A percentile compares a stretch with the other conserved stretches of the same genome.
phyloP scores from a whole-genome alignment of 768 basidiomycete genomes.

The Rubroboletus pulcherrimus region DNA sequence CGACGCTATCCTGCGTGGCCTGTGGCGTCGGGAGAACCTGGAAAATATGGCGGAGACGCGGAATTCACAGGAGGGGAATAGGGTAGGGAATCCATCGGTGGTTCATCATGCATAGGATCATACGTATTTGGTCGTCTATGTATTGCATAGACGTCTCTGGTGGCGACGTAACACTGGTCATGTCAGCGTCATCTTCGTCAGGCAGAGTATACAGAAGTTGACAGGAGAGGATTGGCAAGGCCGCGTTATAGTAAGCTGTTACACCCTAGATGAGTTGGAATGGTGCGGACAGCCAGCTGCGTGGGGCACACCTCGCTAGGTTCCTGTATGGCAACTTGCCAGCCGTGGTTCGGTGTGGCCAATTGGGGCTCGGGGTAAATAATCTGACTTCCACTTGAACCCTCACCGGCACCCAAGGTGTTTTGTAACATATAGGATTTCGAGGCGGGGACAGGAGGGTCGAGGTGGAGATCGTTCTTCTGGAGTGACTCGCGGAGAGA shows the following conservation, averaged over 20 bases:
- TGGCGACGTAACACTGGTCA: neutral
- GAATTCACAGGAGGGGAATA: constrained; percentile 26
- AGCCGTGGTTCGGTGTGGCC: constrained; percentile 9
- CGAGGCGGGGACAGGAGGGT: constrained; percentile 8
- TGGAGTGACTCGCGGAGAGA: neutral
- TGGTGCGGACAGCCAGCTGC: neutral
- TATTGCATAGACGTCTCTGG: constrained; percentile 3
- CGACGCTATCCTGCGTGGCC: constrained; percentile 11
- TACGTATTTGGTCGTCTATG: constrained; percentile 12
- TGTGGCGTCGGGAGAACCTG: constrained; percentile 5
- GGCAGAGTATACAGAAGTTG: constrained; percentile 14
- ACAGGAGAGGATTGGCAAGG: constrained; percentile 10
- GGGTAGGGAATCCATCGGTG: constrained; percentile 32
- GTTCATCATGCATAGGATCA: constrained; percentile 12
- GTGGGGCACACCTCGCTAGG: constrained; percentile 21
- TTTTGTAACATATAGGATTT: constrained; percentile 31
- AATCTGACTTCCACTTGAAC: neutral
- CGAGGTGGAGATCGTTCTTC: constrained; percentile 2
- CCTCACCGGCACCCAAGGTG: constrained; percentile 29
- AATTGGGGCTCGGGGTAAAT: neutral
- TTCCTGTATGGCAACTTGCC: constrained; percentile 26
- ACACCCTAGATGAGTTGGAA: constrained; percentile 16
- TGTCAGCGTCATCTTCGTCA: constrained; percentile 13
- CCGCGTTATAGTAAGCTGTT: constrained; percentile 7
- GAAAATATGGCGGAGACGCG: constrained; percentile 22